Percentiles rank a stretch among this genome's conserved stretches.
These are phyloP conservation scores for Trapa incisa DNA, from an alignment of 345 rosid species.

Conservation along the genomic window DNA sequence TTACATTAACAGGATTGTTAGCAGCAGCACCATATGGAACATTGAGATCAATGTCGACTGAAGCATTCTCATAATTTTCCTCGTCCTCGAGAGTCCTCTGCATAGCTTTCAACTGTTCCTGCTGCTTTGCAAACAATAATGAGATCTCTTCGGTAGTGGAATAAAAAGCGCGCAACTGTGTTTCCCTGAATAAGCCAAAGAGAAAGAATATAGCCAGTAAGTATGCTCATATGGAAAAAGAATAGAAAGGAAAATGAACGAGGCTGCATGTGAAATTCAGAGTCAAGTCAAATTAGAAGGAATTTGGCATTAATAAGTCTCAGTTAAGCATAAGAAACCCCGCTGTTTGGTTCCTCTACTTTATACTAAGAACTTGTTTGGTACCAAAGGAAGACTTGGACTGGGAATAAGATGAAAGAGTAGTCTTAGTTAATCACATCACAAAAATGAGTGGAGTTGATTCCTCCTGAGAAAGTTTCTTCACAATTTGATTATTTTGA, in stretches of 20 bases:
- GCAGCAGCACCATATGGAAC: slow-evolving; percentile 13
- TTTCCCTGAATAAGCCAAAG: slow-evolving; percentile 50
- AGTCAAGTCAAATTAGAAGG: background rate
- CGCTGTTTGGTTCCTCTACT: background rate
- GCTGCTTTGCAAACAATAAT: slow-evolving; percentile 68
- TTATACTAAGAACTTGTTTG: background rate
- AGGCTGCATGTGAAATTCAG: background rate
- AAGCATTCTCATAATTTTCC: slow-evolving; percentile 72
- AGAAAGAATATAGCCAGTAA: background rate
- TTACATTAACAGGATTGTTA: slow-evolving; percentile 13
- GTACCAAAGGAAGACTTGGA: too few species aligned
- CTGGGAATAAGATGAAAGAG: too few species aligned
- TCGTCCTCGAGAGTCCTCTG: slow-evolving; percentile 85
- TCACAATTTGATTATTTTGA: too few species aligned
- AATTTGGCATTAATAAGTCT: background rate
- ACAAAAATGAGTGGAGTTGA: too few species aligned
- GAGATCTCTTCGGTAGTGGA: slow-evolving; percentile 88
- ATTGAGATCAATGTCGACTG: slow-evolving; percentile 54
- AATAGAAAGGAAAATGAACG: background rate
- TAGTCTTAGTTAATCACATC: too few species aligned
- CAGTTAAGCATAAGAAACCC: background rate
- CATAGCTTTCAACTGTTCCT: slow-evolving; percentile 93
- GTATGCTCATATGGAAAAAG: background rate
- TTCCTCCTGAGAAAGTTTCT: too few species aligned
- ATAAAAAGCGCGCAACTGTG: slow-evolving; percentile 87